Base-by-base conservation (phyloP, 345 rosid genomes). In the Acer campestre region DNA sequence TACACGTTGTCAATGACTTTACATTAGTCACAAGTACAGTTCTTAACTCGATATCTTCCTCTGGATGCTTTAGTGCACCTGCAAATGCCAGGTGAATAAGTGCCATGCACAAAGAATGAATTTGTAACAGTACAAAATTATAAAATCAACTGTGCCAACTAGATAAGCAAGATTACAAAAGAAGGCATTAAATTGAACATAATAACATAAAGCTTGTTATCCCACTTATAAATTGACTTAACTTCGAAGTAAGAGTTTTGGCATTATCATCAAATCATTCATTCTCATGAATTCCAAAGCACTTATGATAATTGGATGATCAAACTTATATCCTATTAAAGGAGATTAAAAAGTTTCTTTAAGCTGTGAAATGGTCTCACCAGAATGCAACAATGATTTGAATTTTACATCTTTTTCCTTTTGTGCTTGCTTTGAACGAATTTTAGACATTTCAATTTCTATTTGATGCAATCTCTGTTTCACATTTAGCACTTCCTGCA, bases 391-490 rank as follows among this genome's bases (percentile, higher is more conserved):
- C 40, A 74, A 63, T 74, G 35, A 16, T 46, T 44, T 27, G 75
- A 31, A 48, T 77, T 71, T 72, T 68, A 55, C 83, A 71, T 58
- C 69, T 70, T 79, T 83, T 70, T 68, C 74, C 71, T 70, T 81
- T 71, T 81, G 75, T 78, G 51, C 2, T 76, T 71, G 82, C 81
- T 83, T 83, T 12, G 83, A 51, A 64, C 69, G 80, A 58, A 40
- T 16, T 48, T 62, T 74, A 44, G 58, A 61, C 61, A 83, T 77
- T 78, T 61, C 80, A 80, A 63, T 49, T 69, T 85, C 86, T 20
- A 83, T 76, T 72, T 83, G 80, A 55, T 55, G 76, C 80, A 83
- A 55, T 81, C 82, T 85, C 79, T 85, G 81, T 76, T 83, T 85
- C 67, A 82, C 42, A 74, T 35, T 79, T 56, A 55, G 70, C 38